These are phyloP conservation scores for Kandelia obovata DNA, from an alignment of 345 rosid genomes.

Conservation along the genomic window DNA sequence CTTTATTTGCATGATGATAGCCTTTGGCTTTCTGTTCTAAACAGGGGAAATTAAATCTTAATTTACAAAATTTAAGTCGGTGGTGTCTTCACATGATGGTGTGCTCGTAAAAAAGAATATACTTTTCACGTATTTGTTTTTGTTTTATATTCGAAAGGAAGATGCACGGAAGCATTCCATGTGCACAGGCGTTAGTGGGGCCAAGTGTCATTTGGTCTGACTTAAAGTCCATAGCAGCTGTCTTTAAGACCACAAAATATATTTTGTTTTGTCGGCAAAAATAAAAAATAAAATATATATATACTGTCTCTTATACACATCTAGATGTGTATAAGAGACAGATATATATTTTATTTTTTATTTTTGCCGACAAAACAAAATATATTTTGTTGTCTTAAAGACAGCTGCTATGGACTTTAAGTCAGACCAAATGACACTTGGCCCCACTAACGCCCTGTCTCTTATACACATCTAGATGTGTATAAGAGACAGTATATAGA, in stretches of 20 bases:
- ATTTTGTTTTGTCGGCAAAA: constrained; percentile 20
- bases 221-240: background rate
- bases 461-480: too few species aligned
- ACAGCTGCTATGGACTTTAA: background rate
- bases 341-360: too few species aligned
- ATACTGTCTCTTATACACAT: too few species aligned
- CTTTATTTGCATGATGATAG: too few species aligned
- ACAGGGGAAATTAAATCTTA: too few species aligned
- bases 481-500: too few species aligned
- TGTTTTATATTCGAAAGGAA: background rate
- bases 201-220: background rate
- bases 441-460: constrained; percentile 1
- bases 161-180: background rate
- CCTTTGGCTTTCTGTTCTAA: too few species aligned
- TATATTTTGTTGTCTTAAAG: constrained; percentile 20
- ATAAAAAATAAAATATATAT: too few species aligned
- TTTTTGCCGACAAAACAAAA: constrained; percentile 22
- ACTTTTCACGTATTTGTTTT: background rate
- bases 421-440: background rate
- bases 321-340: too few species aligned
- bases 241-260: constrained; percentile 7
- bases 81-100: background rate
- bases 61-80: background rate
- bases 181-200: constrained; percentile 10
- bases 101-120: too few species aligned